phyloP scores from a whole-genome alignment of 352 stramenopile genomes.

The Blastocystis sp. region DNA sequence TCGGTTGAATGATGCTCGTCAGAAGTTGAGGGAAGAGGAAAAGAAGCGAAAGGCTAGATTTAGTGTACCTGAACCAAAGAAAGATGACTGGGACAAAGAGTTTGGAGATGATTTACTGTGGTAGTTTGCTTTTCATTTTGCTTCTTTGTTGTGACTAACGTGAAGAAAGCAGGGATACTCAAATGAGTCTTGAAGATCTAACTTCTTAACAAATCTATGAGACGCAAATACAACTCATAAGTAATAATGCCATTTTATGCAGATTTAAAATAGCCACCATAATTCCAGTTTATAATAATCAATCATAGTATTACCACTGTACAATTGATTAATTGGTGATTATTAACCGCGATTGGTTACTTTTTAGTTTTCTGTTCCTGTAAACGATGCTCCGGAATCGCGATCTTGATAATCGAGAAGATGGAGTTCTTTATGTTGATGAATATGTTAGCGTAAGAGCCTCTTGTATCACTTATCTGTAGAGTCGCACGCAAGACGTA shows the following conservation, averaged over 20 bases:
- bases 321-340: not conserved
- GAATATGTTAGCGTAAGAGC: not conserved
- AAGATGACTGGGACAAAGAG: conserved; percentile 49
- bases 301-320: not conserved
- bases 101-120: conserved; percentile 62
- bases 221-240: too few relatives aligned
- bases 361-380: too few relatives aligned
- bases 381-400: too few relatives aligned
- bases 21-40: conserved; percentile 57
- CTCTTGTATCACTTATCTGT: not conserved
- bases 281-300: not conserved
- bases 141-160: conserved; percentile 6
- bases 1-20: conserved; percentile 32
- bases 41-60: conserved; percentile 55
- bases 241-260: too few relatives aligned
- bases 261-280: too few relatives aligned
- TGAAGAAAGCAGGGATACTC: too few relatives aligned
- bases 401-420: not conserved
- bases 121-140: conserved; percentile 23
- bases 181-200: too few relatives aligned
- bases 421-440: conserved; percentile 8
- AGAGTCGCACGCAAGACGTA: conserved; percentile 21
- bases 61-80: conserved; percentile 47
- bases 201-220: too few relatives aligned
- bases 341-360: too few relatives aligned